Evolutionary conservation across 352 stramenopile genomes (phyloP).

Genomic region (Phytophthora nicotianae): DNA sequence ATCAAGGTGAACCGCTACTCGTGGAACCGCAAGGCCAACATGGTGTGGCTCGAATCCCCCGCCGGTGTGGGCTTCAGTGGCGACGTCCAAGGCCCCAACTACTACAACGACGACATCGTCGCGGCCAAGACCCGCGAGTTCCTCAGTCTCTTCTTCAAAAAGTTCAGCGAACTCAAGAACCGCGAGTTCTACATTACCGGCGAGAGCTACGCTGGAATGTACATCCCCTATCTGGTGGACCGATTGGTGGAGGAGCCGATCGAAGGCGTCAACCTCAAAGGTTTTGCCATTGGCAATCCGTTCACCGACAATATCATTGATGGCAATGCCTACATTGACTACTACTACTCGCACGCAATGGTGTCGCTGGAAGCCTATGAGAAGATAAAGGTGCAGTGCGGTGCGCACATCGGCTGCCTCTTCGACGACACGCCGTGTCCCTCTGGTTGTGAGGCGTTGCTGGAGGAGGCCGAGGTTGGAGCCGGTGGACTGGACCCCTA

Average conservation of each 20-base stretch:
- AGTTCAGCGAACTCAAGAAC: constrained; percentile 72
- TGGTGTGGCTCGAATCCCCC: constrained; percentile 81
- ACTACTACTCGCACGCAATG: constrained; percentile 88
- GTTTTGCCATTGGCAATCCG: constrained; percentile 81
- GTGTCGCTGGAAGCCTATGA: constrained; percentile 81
- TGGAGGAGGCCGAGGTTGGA: constrained; percentile 54
- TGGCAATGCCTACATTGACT: constrained; percentile 78
- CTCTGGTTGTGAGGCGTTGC: constrained; percentile 46
- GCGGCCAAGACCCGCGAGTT: constrained; percentile 83
- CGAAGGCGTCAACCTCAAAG: constrained; percentile 68
- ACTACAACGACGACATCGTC: constrained; percentile 85
- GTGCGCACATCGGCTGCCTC: constrained; percentile 58
- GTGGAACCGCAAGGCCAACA: constrained; percentile 81
- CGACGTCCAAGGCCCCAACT: constrained; percentile 55
- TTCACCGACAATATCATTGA: constrained; percentile 69
- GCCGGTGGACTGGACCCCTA: constrained; percentile 71
- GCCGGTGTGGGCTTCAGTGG: constrained; percentile 78
- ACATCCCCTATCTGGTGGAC: constrained; percentile 89
- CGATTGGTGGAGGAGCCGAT: constrained; percentile 72
- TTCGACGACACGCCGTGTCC: constrained; percentile 59
- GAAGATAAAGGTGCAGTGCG: constrained; percentile 61
- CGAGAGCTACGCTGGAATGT: constrained; percentile 89
- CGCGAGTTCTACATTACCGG: constrained; percentile 86
- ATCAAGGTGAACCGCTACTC: constrained; percentile 74
- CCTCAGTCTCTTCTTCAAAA: constrained; percentile 66